Evolutionary conservation across 176 grass and related monocot species (phyloP).

Genomic region (Thalia dealbata): DNA sequence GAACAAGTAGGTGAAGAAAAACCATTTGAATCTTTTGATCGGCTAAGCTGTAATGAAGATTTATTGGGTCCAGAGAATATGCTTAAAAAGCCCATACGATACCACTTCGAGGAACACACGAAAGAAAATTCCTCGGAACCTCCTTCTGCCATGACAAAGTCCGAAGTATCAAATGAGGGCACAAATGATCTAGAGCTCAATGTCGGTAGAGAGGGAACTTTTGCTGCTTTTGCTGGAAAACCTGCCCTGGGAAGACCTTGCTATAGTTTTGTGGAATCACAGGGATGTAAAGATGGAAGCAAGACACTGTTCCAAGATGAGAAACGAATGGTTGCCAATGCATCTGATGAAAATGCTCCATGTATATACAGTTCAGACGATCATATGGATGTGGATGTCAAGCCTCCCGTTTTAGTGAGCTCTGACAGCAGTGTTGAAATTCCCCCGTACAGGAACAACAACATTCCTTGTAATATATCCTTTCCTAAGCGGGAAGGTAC

Average conservation of each 20-base stretch:
- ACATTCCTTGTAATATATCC: conserved; percentile 27
- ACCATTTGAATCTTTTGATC: conserved; percentile 52
- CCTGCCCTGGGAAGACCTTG: conserved; percentile 22
- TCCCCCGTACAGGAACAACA: conserved; percentile 38
- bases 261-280: conserved; percentile 43
- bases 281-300: conserved; percentile 28
- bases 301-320: conserved; percentile 18
- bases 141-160: conserved; percentile 31
- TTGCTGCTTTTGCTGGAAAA: conserved; percentile 14
- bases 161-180: conserved; percentile 37
- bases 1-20: conserved; percentile 44
- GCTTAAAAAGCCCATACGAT: conserved; percentile 10
- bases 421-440: conserved; percentile 78
- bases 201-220: conserved; percentile 29
- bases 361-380: conserved; percentile 30
- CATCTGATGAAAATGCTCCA: background rate
- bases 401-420: conserved; percentile 73
- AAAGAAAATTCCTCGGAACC: conserved; percentile 16
- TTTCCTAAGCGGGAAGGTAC: conserved; percentile 20
- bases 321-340: too few species aligned
- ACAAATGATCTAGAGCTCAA: conserved; percentile 17
- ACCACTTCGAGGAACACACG: conserved; percentile 20
- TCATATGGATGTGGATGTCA: conserved; percentile 46
- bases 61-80: conserved; percentile 28
- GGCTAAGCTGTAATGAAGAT: conserved; percentile 77